Base-by-base conservation (phyloP, 108 stramenopile genomes). In the Skeletonema marinoi region DNA sequence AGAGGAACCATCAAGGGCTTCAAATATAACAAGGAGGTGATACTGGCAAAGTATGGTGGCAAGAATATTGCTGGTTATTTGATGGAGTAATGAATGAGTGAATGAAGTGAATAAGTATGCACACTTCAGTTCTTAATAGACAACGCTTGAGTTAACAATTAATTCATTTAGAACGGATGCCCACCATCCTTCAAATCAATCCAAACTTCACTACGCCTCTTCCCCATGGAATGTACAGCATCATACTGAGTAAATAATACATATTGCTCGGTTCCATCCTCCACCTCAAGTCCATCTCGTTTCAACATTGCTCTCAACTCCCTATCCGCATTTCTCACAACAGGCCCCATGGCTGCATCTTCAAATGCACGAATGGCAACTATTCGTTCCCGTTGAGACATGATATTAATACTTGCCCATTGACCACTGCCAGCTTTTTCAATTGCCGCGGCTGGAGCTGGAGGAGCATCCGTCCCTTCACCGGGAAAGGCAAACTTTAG, bases 171-270 rank as follows among this genome's bases (percentile, higher is more conserved):
- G 21, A 56, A 56, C 10, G 54, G 54, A 56, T 56, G 54, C 54
- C 87, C 87, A 30, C 78, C 89, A 70, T 92, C 87, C 33, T 81
- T 71, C 36, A 96, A 66, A 51, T 91, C 89, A 60, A 96, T 90
- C 96, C 96, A 97, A 17, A 94, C 96, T 61, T 97, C 96, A 39
- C 92, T 90, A 51, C 94, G 76, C 65, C 96, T 74, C 66, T 91
- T 90, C 31, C 94, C 94, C 78, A 97, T 81, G 14, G 83, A 88
- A 65, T 90, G 95, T 35, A 97, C 87, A 12, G 96, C 96, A 86
- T 97, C 96, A 77, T 94, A 97, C 51, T 97, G 96, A 6, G 90
- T 86, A 88, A 97, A 95, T 54, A 77, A 80, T 6, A 93, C 92
- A 51, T 61, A 86, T 16, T 70, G 65, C 11, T 85, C 78, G 41